phyloP scores from a whole-genome alignment of 129 eudicot species.

The Chrysanthemum lavandulifolium region DNA sequence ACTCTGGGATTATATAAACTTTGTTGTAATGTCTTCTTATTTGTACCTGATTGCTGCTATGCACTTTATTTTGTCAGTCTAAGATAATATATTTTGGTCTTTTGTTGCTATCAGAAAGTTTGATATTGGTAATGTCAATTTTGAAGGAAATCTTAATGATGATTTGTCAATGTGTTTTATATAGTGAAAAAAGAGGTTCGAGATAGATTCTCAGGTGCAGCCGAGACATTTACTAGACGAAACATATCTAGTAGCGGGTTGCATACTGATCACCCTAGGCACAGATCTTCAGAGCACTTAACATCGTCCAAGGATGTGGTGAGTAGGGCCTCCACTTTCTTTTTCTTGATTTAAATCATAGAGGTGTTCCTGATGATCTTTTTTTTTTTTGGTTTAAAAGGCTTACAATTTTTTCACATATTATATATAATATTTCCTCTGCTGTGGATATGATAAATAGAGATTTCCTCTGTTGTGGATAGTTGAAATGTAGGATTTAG shows the following conservation, averaged over 20 bases:
- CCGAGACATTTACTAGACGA: constrained; percentile 70
- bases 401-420: too few species aligned
- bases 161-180: constrained; percentile 8
- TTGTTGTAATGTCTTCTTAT: too few species aligned
- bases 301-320: constrained; percentile 78
- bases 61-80: too few species aligned
- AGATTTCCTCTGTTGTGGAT: too few species aligned
- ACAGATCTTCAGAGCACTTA: constrained; percentile 55
- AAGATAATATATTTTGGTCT: not conserved
- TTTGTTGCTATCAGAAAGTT: not conserved
- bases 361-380: not conserved
- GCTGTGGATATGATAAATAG: too few species aligned
- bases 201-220: constrained; percentile 72
- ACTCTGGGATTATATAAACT: too few species aligned
- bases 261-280: constrained; percentile 37
- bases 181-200: constrained; percentile 63
- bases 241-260: constrained; percentile 24
- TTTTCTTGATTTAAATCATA: not conserved
- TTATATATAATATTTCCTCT: too few species aligned
- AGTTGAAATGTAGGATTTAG: too few species aligned
- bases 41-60: too few species aligned
- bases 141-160: not conserved
- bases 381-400: not conserved
- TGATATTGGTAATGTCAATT: not conserved
- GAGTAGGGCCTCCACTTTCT: not conserved